Base-by-base conservation (phyloP, 1,284 basidiomycete genomes). In the Vanrija sp. region DNA sequence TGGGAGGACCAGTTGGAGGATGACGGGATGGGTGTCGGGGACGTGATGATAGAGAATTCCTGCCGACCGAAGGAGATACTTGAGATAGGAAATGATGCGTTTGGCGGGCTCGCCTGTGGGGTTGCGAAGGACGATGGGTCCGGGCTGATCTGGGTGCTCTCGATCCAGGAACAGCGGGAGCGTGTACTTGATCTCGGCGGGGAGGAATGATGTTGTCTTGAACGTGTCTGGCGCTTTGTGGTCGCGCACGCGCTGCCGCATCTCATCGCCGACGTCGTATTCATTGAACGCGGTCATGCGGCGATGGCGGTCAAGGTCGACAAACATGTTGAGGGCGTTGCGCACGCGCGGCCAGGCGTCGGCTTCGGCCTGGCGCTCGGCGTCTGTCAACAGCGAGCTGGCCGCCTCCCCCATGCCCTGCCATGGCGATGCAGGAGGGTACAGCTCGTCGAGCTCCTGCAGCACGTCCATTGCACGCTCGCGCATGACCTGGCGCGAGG, bases 31-130 rank as follows among this genome's bases (percentile, higher is more conserved):
- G 3, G 52, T 56, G 34, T 51, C 43, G 38, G 69, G 61, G 6
- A 75, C 52, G 14, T 72, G 72, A 63, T 83, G 81, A 62, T 82
- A 82, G 25, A 82, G 65, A 52, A 82, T 80, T 1, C 81, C 81
- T 0, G 76, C 72, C 19, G 78, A 81, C 14, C 81, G 78, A 8
- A 83, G 65, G 26, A 80, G 78, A 57, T 83, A 79, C 59, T 78
- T 78, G 61, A 80, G 59, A 57, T 78, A 79, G 18, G 71, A 72
- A 44, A 75, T 54, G 16, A 78, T 68, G 23, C 75, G 69, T 23
- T 63, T 58, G n/a, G 75, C 65, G 15, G 71, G 66, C 56, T 77
- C 71, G 19, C 66, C 54, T 1, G 61, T 54, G 7, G 75, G 75
- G 57, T 79, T 79, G 38, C 63, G 57, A 5, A 80, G 65, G 1